Base-by-base conservation (phyloP, 257 asterid genomes). In the Primulina huaijiensis region DNA sequence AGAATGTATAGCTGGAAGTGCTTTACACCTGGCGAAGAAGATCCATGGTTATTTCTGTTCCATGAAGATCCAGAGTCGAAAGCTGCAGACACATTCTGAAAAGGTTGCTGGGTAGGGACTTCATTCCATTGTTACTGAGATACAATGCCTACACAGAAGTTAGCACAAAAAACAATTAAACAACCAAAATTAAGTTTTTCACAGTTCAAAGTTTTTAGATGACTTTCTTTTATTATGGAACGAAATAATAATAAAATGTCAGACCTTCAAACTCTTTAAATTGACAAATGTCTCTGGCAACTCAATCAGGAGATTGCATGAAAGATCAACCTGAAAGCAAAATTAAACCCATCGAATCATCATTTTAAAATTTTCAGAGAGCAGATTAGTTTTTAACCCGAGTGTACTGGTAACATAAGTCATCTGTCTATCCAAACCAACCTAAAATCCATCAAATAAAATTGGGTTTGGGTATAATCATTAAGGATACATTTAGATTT, bases 1-100 rank as follows among this genome's bases (percentile, higher is more conserved):
- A 46, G 20, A 30, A n/a, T 53, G 62, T 29, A 27, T 3, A 17
- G n/a, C 11, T 16, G 30, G 17, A 34, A n/a, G 60, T 62, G 75
- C 29, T 25, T 7, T 25, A 37, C 74, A 90, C 95, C 92, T 83
- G 82, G 68, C 96, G 90, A 56, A 93, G 95, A 80, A 81, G 68
- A 79, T 93, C 96, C 57, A 72, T 82, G 16, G 98, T 90, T 71
- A 93, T 85, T 80, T 90, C 88, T 27, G 98, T 90, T 50, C 87
- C 88, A 74, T 93, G 98, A 63, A 93, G 89, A 80, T 89, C 96
- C 74, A 93, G 82, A n/a, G 68, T 84, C 8, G 96, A 84, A 60
- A 92, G 98, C 78, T 92, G 86, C 25, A 27, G 59, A 81, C 98
- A 92, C 79, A 27, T 73, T 74, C 72, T 81, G 65, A 92, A 87